Percentiles rank a stretch among this genome's conserved stretches.
phyloP scores from a whole-genome alignment of 257 asterid species.

The Cruciata laevipes region DNA sequence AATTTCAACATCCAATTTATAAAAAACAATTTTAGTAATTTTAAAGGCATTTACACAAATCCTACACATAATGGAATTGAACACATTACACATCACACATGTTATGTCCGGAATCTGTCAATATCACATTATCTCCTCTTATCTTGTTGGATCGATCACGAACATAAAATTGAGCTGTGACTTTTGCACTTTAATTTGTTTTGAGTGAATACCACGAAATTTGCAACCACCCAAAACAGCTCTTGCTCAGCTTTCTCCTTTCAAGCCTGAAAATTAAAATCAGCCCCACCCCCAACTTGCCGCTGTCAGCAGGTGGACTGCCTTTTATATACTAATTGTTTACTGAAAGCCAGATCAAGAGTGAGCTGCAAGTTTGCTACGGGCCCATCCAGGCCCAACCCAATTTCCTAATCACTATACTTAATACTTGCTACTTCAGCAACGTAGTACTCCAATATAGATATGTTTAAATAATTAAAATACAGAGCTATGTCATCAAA shows the following conservation, averaged over 20 bases:
- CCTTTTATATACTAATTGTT: too few relatives aligned
- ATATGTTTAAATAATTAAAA: too few relatives aligned
- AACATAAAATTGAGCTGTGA: neutral
- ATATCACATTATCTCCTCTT: neutral
- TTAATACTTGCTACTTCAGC: slow-evolving; percentile 4
- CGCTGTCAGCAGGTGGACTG: neutral
- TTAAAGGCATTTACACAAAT: too few relatives aligned
- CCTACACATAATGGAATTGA: neutral
- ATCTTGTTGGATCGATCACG: neutral
- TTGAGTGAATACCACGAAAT: slow-evolving; percentile 3
- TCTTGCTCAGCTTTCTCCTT: neutral
- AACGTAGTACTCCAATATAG: neutral
- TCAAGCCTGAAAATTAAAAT: neutral
- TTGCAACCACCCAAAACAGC: neutral
- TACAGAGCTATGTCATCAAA: too few relatives aligned
- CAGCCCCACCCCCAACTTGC: neutral
- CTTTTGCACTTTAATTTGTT: neutral
- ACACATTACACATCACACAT: neutral
- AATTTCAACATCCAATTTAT: too few relatives aligned
- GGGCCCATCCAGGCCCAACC: slow-evolving; percentile 6
- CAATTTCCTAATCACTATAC: neutral
- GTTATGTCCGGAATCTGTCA: neutral
- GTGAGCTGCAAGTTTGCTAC: slow-evolving; percentile 13
- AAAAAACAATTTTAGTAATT: too few relatives aligned
- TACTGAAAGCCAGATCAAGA: neutral